Base-by-base conservation (phyloP, 2,329 filamentous ascomycete genomes). In the Alternaria arborescens region DNA sequence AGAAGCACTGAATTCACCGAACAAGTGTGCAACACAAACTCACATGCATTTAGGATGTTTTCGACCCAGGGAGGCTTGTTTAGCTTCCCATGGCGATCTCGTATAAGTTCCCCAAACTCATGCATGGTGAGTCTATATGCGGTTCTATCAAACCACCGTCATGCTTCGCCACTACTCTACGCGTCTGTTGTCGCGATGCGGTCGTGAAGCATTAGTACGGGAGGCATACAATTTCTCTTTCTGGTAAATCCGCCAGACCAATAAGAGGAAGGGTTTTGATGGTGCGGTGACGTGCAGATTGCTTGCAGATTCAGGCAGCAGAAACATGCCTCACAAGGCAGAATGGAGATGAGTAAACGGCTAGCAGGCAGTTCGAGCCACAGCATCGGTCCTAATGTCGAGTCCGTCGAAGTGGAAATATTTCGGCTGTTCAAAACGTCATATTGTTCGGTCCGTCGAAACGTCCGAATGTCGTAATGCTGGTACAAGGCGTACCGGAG, bases 301-400 rank as follows among this genome's bases (percentile, higher is more conserved):
- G 38, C 30, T 34, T 38, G 24, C 44, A 51, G 24, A n/a, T 20
- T 34, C 41, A 44, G 24, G 38, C 52, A 51, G 40, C 36, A 20
- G 22, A 55, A 43, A 30, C 52, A 55, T 50, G 42, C n/a, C 16
- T 55, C 30, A 50, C 51, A 10, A 53, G 32, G 50, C 48, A 58
- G 24, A 53, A 46, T 32, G 11, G n/a, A 16, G 28, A 30, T 20
- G 26, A 22, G 20, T 14, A 20, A 7, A 50, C 4, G 38, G 8
- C 20, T 32, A 34, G 18, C n/a, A 30, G 36, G 28, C 20, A 32
- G 7, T 42, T 30, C 36, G 30, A 22, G 24, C 54, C 24, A 38
- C 1, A n/a, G 30, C 46, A 36, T 14, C 20, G 32, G 46, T 36
- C 20, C 30, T 14, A 2, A 10, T 36, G 14, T 22, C 30, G 6